Evolutionary conservation across 352 stramenopile species (phyloP), one percentile per base, ranked within the genome.

Genomic region (Phytopythium delawarense): DNA sequence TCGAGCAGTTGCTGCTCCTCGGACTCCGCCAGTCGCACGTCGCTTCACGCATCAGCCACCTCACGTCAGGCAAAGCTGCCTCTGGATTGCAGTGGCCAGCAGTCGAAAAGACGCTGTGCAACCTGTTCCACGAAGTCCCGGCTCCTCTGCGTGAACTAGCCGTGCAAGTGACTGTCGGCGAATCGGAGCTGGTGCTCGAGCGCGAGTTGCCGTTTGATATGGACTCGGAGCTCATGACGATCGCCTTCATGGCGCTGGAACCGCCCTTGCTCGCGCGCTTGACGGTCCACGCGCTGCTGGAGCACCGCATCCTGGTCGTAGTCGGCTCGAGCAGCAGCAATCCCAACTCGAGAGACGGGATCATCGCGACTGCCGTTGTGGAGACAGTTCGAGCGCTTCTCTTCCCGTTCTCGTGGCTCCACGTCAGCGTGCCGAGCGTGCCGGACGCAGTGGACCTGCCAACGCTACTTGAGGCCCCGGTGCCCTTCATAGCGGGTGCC

Each of bases 371-470:
- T 1, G 74, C 77, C 3, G 69, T 87, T 44, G 74, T 77, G 0
- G 74, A 83, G 55, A 76, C 77, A 28, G 49, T 83, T 45, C 76
- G 78, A 52, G 58, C 63, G 12, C 68, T 87, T 11, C 52, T 77
- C 23, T 81, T 81, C 46, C 77, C 77, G 12, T 58, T 87, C 42
- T 69, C 69, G 28, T 87, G 77, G 77, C 64, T 84, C 13, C 77
- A 87, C 53, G 77, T 87, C 12, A 77, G 78, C 59, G 75, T 84
- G 58, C 77, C 77, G 11, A 79, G 72, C 32, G 69, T 87, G 32
- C 77, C 77, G 0, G 74, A 82, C 53, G 71, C 66, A 30, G 65
- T 87, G 20, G 77, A 87, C 45, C 67, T 87, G 16, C 70, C 59
- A 20, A 87, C 74, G 50, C 61, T 87, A 2, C 67, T 87, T 4